These are phyloP conservation scores for Hortiboletus rubellus DNA, from an alignment of 1,284 basidiomycete genomes.

Conservation along the genomic window DNA sequence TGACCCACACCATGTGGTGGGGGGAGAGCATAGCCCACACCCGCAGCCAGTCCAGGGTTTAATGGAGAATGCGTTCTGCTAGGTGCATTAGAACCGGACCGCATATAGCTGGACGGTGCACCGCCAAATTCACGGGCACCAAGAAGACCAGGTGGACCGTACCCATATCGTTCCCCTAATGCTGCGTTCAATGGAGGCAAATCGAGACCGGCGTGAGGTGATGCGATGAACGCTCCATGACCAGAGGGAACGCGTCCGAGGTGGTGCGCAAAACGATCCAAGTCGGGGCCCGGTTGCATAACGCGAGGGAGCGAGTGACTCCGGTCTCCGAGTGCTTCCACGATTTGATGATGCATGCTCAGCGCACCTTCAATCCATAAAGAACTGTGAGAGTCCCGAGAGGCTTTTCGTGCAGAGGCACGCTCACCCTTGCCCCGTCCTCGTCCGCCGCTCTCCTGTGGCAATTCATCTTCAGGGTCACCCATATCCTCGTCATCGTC, in stretches of 20 bases:
- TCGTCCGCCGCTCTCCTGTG: conserved; percentile 28
- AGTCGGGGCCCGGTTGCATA: conserved; percentile 30
- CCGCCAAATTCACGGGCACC: conserved; percentile 32
- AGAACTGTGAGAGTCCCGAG: conserved; percentile 39
- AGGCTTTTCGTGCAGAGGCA: conserved; percentile 39
- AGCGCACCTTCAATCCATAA: conserved; percentile 37
- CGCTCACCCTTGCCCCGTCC: conserved; percentile 36
- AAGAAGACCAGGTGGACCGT: conserved; percentile 37
- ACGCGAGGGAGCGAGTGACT: conserved; percentile 35
- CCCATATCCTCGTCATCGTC: conserved; percentile 54
- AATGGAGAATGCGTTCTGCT: conserved; percentile 70
- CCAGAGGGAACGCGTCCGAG: conserved; percentile 38
- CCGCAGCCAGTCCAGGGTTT: conserved; percentile 40
- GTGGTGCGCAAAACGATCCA: conserved; percentile 36
- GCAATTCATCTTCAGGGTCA: conserved; percentile 41
- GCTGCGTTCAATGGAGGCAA: conserved; percentile 58
- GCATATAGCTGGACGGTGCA: conserved; percentile 52
- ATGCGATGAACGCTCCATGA: conserved; percentile 34
- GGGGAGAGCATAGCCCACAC: conserved; percentile 39
- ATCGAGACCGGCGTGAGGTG: conserved; percentile 53
- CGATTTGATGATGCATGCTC: conserved; percentile 38
- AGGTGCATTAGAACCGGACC: conserved; percentile 59
- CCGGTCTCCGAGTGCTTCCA: conserved; percentile 37
- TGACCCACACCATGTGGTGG: conserved; percentile 40
- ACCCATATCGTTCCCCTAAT: conserved; percentile 38